A percentile compares a stretch with the other conserved stretches of the same genome.
Conservation (phyloP, 176 grass and related monocot species). For the Typha latifolia region DNA sequence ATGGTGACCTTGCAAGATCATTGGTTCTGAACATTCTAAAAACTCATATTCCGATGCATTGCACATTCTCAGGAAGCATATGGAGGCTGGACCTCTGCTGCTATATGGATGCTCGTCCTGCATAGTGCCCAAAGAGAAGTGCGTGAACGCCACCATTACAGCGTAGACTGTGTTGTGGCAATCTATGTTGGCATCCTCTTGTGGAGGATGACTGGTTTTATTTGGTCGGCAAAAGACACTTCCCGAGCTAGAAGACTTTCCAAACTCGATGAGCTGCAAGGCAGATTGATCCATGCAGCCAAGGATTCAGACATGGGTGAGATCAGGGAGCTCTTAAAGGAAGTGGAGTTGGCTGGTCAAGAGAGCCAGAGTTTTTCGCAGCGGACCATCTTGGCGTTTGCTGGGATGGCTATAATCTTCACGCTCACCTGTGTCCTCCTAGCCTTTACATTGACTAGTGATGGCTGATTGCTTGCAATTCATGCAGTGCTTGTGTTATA, state of each 20-base stretch:
- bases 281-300: slow-evolving; percentile 41
- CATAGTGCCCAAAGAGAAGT: slow-evolving; percentile 86
- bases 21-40: neutral
- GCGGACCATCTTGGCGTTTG: slow-evolving; percentile 45
- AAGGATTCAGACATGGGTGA: slow-evolving; percentile 70
- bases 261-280: slow-evolving; percentile 55
- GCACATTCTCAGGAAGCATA: slow-evolving; percentile 62
- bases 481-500: neutral
- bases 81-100: slow-evolving; percentile 69
- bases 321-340: slow-evolving; percentile 57
- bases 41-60: neutral
- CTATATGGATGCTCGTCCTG: slow-evolving; percentile 67
- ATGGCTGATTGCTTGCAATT: slow-evolving; percentile 47
- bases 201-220: slow-evolving; percentile 71
- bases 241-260: slow-evolving; percentile 38
- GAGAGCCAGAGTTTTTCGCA: slow-evolving; percentile 41
- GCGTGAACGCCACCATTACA: slow-evolving; percentile 73
- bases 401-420: slow-evolving; percentile 38
- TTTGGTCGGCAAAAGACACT: slow-evolving; percentile 52
- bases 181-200: slow-evolving; percentile 75
- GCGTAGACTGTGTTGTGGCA: slow-evolving; percentile 70
- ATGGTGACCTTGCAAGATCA: too few relatives aligned
- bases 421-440: slow-evolving; percentile 53
- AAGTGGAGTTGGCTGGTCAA: slow-evolving; percentile 59
- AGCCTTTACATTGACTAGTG: slow-evolving; percentile 56